These are phyloP conservation scores for Mitragyna speciosa DNA, from an alignment of 257 asterid genomes.

Conservation along the genomic window DNA sequence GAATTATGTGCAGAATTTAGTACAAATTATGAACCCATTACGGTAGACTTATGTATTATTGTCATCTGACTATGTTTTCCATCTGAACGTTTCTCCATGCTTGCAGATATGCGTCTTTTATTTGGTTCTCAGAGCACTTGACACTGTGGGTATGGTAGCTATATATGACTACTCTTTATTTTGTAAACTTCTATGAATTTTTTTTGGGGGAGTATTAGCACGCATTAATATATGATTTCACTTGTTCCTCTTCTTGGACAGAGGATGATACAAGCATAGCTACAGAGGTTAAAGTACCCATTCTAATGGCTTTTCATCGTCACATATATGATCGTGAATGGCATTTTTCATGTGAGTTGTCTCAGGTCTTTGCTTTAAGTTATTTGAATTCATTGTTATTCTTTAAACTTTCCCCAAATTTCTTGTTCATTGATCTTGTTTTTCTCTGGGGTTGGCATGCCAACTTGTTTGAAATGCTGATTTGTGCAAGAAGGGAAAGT, in stretches of 20 bases:
- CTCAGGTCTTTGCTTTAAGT: constrained; percentile 19
- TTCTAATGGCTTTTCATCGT: constrained; percentile 75
- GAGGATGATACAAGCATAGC: constrained; percentile 97
- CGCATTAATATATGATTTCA: constrained; percentile 2
- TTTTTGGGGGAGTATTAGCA: not conserved
- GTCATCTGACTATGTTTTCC: not conserved
- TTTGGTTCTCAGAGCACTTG: constrained; percentile 97
- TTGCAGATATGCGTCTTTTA: constrained; percentile 91
- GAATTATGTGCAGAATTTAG: not conserved
- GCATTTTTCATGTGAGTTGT: constrained; percentile 91
- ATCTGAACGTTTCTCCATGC: constrained; percentile 11
- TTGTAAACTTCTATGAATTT: not conserved
- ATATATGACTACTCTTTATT: too few species aligned
- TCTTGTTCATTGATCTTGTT: not conserved
- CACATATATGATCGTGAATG: constrained; percentile 79
- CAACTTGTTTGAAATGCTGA: not conserved
- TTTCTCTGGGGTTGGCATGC: not conserved
- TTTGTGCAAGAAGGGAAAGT: constrained; percentile 2
- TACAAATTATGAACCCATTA: not conserved
- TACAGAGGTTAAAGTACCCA: constrained; percentile 82
- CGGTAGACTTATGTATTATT: not conserved
- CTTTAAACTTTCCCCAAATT: not conserved
- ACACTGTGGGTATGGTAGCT: constrained; percentile 82
- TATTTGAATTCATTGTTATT: not conserved
- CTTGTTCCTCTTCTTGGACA: constrained; percentile 40